phyloP scores from a whole-genome alignment of 2,329 filamentous ascomycete species.

The Paracoccidioides brasiliensis region DNA sequence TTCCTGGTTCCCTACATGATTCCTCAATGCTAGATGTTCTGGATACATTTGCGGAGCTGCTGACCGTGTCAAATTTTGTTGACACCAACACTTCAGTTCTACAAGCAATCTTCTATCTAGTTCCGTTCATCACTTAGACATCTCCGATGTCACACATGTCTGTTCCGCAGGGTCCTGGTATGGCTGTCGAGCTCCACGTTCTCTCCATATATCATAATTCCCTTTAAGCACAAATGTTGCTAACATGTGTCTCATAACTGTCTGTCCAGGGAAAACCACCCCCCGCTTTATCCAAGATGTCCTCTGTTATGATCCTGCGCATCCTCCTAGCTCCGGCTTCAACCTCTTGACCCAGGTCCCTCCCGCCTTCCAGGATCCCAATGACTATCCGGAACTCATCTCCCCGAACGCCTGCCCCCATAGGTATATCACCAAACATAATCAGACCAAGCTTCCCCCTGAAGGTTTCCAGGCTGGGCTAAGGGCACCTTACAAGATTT shows the following conservation, averaged over 20 bases:
- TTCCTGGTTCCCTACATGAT: background rate
- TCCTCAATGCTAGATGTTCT: background rate
- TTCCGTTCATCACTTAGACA: background rate
- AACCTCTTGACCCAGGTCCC: constrained; percentile 48
- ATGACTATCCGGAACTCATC: constrained; percentile 22
- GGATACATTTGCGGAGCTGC: background rate
- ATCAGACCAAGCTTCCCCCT: constrained; percentile 39
- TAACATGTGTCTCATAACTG: background rate
- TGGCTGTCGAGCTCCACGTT: constrained; percentile 6
- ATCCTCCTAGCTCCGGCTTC: constrained; percentile 31
- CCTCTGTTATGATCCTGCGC: constrained; percentile 31
- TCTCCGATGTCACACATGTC: constrained; percentile 17
- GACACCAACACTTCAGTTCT: background rate
- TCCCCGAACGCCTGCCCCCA: constrained; percentile 44
- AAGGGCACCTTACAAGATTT: constrained; percentile 38
- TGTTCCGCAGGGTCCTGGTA: constrained; percentile 22
- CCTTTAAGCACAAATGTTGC: background rate
- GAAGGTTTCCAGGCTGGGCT: constrained; percentile 24
- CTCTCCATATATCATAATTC: background rate
- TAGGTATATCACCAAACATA: constrained; percentile 43
- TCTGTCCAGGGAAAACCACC: constrained; percentile 36
- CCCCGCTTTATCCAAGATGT: constrained; percentile 37
- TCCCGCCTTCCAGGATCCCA: constrained; percentile 31
- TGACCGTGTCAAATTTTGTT: background rate
- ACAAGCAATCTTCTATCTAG: background rate